Percentiles rank a stretch among this genome's conserved stretches.
Conservation (phyloP, 2,329 filamentous ascomycete genomes). For the Epichloe baconii region DNA sequence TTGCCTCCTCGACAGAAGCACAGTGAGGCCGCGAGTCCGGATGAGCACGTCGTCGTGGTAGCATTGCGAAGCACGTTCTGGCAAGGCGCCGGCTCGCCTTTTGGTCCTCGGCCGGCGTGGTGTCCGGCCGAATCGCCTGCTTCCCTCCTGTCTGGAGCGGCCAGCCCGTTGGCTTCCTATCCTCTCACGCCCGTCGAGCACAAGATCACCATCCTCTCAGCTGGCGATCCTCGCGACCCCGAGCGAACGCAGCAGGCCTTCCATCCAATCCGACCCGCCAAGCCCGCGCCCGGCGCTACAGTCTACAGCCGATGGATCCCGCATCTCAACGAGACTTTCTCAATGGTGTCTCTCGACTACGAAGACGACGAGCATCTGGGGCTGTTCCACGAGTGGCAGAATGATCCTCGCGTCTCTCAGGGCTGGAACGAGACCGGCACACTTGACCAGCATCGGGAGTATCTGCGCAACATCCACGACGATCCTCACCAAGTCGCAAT, state of each 20-base stretch:
- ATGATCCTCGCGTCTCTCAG: constrained; percentile 62
- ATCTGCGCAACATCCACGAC: constrained; percentile 33
- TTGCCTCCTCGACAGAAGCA: constrained; percentile 19
- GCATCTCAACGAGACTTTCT: constrained; percentile 59
- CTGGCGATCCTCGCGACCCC: constrained; percentile 28
- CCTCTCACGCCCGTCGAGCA: constrained; percentile 37
- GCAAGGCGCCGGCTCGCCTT: constrained; percentile 56
- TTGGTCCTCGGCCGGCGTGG: constrained; percentile 52
- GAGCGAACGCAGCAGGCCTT: constrained; percentile 38
- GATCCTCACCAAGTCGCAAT: constrained; percentile 58
- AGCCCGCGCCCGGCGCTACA: constrained; percentile 51
- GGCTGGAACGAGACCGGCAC: constrained; percentile 69
- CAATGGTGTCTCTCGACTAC: constrained; percentile 56
- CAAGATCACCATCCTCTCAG: constrained; percentile 25
- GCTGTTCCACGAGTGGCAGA: constrained; percentile 67
- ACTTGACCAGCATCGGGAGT: constrained; percentile 49
- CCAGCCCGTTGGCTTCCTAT: constrained; percentile 28
- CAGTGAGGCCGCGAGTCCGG: constrained; percentile 10
- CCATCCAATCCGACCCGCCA: constrained; percentile 55
- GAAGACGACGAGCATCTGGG: constrained; percentile 44
- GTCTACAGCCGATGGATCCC: constrained; percentile 68
- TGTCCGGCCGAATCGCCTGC: constrained; percentile 31
- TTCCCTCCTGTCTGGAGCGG: constrained; percentile 20
- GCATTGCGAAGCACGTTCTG: constrained; percentile 48
- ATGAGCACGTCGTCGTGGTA: constrained; percentile 25